These are phyloP conservation scores for Grammothele lineata DNA, from an alignment of 768 basidiomycete genomes.

Conservation along the genomic window DNA sequence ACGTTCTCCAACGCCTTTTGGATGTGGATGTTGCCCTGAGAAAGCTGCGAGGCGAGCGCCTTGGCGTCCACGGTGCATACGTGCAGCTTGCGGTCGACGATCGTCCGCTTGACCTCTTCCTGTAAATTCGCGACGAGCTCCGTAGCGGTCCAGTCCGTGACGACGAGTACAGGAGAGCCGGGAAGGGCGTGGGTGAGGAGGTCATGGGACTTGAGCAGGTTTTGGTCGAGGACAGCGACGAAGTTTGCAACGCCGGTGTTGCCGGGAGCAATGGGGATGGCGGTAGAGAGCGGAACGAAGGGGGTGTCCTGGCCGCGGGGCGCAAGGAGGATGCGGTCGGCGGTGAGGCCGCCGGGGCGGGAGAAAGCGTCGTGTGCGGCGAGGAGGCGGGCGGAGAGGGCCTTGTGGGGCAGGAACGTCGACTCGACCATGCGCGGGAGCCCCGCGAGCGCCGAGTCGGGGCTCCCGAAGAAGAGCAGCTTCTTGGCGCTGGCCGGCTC, in stretches of 20 bases:
- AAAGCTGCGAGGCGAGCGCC: slow-evolving; percentile 42
- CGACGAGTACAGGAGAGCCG: slow-evolving; percentile 67
- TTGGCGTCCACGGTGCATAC: slow-evolving; percentile 60
- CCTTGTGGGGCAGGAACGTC: slow-evolving; percentile 48
- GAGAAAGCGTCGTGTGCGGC: slow-evolving; percentile 75
- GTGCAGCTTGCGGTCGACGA: slow-evolving; percentile 49
- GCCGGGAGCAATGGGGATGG: slow-evolving; percentile 50
- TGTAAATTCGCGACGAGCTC: slow-evolving; percentile 73
- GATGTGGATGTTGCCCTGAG: slow-evolving; percentile 26
- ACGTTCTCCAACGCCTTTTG: slow-evolving; percentile 43
- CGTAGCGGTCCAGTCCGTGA: slow-evolving; percentile 68
- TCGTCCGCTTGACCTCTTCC: slow-evolving; percentile 38
- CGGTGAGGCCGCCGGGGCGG: slow-evolving; percentile 64
- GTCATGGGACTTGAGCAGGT: slow-evolving; percentile 73
- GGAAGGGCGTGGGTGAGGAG: slow-evolving; percentile 62
- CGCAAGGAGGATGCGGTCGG: slow-evolving; percentile 65
- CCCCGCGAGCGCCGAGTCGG: slow-evolving; percentile 47
- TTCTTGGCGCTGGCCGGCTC: slow-evolving; percentile 36
- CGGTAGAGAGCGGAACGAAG: slow-evolving; percentile 48
- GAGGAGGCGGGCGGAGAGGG: slow-evolving; percentile 55
- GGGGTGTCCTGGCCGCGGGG: slow-evolving; percentile 35
- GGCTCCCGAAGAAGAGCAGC: slow-evolving; percentile 57
- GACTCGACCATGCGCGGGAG: slow-evolving; percentile 51
- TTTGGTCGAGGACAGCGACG: slow-evolving; percentile 69
- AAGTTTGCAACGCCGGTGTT: slow-evolving; percentile 59